Evolutionary conservation across 2,329 filamentous ascomycete genomes (phyloP), one percentile per base, ranked within the genome.

Genomic region (Ampelomyces quisqualis): DNA sequence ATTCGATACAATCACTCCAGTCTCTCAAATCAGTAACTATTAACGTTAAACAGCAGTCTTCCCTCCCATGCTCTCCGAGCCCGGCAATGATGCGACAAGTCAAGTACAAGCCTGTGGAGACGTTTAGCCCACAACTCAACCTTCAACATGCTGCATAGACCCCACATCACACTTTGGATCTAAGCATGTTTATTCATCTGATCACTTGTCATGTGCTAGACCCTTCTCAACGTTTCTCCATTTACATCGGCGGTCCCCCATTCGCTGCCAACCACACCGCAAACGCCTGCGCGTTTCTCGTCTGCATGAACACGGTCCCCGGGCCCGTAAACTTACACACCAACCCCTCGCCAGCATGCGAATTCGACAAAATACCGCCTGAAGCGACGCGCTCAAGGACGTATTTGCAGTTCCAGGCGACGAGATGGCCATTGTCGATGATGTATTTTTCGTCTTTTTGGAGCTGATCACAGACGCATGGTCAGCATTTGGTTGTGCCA

Each of bases 351-450:
- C 79, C 86, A 0, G 88, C 84, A 19, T 84, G 82, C 15, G 95
- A 69, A 7, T 85, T 84, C n/a, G 88, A 91, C n/a, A 98, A 85
- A 49, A 98, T 83, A 24, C 93, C 93, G 2, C 93, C 93, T 3
- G 87, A 93, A 0, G 91, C 84, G 3, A 94, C 86, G 11, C 93
- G 84, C 71, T 96, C 90, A 49, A 98, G 82, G 4, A 88, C 78
- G 60, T 97, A 98, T 62, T 95, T 89, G 62, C 87, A 90, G 65
- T 96, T 96, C 93, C 93, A 98, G 0, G 93, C 91, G 0, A 97
- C 90, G 1, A 97, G 77, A 56, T 97, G 90, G 3, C 89, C 89
- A 58, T 95, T 95, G 60, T 95, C 89, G 41, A 96, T 84, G 52
- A 93, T 88, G 69, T 96, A 97, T 55, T 85, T 86, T 65, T 97